phyloP scores from a whole-genome alignment of 2,329 filamentous ascomycete species.

The Ramichloridium luteum region DNA sequence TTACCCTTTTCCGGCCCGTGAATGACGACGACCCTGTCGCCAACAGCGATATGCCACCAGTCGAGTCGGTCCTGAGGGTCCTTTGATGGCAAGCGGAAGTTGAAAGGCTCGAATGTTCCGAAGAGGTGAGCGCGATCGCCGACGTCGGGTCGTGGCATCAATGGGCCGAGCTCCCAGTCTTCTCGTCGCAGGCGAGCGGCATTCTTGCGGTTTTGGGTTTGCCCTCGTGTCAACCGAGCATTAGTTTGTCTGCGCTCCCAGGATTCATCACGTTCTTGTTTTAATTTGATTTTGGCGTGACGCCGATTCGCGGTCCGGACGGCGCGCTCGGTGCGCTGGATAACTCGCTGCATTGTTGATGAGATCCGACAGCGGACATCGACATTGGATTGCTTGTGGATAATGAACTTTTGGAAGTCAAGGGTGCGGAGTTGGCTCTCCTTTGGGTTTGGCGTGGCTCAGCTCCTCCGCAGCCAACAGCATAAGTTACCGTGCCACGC shows the following conservation, averaged over 20 bases:
- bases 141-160: slow-evolving; percentile 65
- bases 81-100: slow-evolving; percentile 18
- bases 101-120: slow-evolving; percentile 35
- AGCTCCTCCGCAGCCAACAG: no score
- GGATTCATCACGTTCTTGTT: slow-evolving; percentile 16
- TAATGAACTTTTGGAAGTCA: no score
- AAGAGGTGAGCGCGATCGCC: slow-evolving; percentile 46
- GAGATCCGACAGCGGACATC: no score
- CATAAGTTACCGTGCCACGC: no score
- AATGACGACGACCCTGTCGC: slow-evolving; percentile 73
- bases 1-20: slow-evolving; percentile 70
- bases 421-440: no score
- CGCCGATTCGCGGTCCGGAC: slow-evolving; percentile 5
- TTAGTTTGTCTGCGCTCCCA: slow-evolving; percentile 21
- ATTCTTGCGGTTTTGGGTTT: slow-evolving; percentile 37
- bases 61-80: slow-evolving; percentile 14
- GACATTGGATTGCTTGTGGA: no score
- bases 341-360: slow-evolving; percentile 11
- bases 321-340: slow-evolving; percentile 9
- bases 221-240: slow-evolving; percentile 16
- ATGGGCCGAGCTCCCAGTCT: slow-evolving; percentile 64
- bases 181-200: no score
- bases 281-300: slow-evolving; percentile 4
- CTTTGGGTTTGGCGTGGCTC: no score
- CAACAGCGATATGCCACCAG: slow-evolving; percentile 30